These are phyloP conservation scores for Corymbia maculata DNA, from an alignment of 345 rosid genomes.

Conservation along the genomic window DNA sequence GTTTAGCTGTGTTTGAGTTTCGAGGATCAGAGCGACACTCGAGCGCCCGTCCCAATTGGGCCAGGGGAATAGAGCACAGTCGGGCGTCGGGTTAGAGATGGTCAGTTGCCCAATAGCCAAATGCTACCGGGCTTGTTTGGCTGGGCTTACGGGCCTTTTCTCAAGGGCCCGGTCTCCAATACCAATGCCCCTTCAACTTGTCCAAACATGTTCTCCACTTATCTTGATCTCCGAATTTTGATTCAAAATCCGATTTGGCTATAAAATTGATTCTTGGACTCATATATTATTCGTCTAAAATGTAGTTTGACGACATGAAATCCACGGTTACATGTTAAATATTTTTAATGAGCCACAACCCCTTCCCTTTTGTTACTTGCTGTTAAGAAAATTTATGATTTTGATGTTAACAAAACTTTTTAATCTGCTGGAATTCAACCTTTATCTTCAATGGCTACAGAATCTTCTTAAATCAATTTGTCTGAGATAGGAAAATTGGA, in stretches of 20 bases:
- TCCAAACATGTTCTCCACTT: background rate
- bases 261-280: background rate
- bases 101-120: background rate
- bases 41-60: too few species aligned
- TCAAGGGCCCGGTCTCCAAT: background rate
- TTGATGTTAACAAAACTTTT: too few species aligned
- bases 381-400: too few species aligned
- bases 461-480: too few species aligned
- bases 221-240: background rate
- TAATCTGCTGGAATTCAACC: too few species aligned
- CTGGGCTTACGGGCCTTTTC: background rate
- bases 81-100: too few species aligned
- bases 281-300: too few species aligned
- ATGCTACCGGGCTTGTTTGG: background rate
- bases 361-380: background rate
- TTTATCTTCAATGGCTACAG: too few species aligned
- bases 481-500: too few species aligned
- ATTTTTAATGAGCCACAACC: background rate
- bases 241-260: background rate
- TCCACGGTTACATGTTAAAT: background rate
- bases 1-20: too few species aligned
- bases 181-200: background rate
- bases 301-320: background rate
- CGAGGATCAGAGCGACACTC: too few species aligned
- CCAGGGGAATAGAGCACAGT: too few species aligned